phyloP scores from a whole-genome alignment of 371 early-diverging fungal genomes.

The Zychaea mexicana region DNA sequence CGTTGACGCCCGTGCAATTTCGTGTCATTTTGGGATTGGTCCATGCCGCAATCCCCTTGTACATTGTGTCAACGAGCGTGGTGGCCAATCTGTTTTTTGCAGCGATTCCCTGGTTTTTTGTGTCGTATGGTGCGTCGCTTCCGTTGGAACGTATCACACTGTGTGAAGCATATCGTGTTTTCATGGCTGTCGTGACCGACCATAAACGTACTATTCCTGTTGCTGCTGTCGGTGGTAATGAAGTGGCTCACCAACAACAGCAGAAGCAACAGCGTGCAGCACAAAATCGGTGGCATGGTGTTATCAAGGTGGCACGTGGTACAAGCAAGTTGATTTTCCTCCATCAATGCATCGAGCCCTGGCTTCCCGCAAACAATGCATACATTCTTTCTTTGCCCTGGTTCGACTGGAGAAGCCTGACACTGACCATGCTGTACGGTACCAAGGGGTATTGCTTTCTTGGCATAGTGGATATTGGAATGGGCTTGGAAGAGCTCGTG shows the following conservation, averaged over 20 bases:
- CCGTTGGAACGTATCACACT: slow-evolving; percentile 17
- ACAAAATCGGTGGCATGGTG: background rate
- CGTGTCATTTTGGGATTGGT: background rate
- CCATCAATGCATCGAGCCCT: slow-evolving; percentile 17
- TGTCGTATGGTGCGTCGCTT: slow-evolving; percentile 27
- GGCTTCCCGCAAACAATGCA: slow-evolving; percentile 19
- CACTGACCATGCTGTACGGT: slow-evolving; percentile 27
- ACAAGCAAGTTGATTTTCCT: slow-evolving; percentile 16
- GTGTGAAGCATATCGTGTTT: slow-evolving; percentile 15
- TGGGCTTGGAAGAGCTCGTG: slow-evolving; percentile 26
- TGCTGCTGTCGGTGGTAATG: background rate
- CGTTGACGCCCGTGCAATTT: background rate
- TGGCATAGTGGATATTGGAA: slow-evolving; percentile 25
- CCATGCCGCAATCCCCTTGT: background rate
- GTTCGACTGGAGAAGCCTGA: slow-evolving; percentile 15
- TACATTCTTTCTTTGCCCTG: slow-evolving; percentile 21
- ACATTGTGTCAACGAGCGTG: background rate
- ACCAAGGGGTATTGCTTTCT: slow-evolving; percentile 32
- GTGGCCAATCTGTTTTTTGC: slow-evolving; percentile 24
- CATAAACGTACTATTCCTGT: background rate
- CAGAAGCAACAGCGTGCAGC: background rate
- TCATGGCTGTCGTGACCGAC: slow-evolving; percentile 25
- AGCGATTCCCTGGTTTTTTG: slow-evolving; percentile 34
- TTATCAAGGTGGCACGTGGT: slow-evolving; percentile 13
- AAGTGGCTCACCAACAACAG: background rate